These are phyloP conservation scores for Wickerhamiella siamensis DNA, from an alignment of 805 yeast species.

Conservation along the genomic window DNA sequence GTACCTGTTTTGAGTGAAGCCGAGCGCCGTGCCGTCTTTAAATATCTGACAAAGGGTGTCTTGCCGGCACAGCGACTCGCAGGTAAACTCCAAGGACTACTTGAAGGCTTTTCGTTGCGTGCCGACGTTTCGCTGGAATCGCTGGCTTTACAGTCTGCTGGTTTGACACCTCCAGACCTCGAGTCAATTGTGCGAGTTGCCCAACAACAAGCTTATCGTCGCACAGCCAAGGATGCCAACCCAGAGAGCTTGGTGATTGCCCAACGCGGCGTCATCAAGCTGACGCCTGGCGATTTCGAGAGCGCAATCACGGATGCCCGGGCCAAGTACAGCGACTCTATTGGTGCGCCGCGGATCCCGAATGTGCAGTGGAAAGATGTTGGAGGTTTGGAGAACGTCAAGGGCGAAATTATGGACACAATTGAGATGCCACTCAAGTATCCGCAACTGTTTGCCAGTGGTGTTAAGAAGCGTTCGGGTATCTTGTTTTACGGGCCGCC, in stretches of 20 bases:
- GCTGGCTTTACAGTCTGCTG: conserved; percentile 80
- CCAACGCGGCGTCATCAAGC: conserved; percentile 39
- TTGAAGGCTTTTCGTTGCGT: conserved; percentile 22
- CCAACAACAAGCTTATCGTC: conserved; percentile 38
- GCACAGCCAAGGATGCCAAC: conserved; percentile 28
- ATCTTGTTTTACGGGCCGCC: conserved; percentile 96
- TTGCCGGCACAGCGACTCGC: conserved; percentile 5
- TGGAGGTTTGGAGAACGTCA: conserved; percentile 84
- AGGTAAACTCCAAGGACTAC: conserved; percentile 6
- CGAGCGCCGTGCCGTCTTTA: conserved; percentile 56
- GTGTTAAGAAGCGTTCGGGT: conserved; percentile 88
- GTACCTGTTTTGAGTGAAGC: conserved; percentile 64
- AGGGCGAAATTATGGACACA: conserved; percentile 86
- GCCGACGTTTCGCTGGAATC: conserved; percentile 40
- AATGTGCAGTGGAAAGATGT: conserved; percentile 94
- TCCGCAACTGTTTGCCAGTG: conserved; percentile 77
- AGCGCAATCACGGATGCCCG: conserved; percentile 67
- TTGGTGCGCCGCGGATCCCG: conserved; percentile 94
- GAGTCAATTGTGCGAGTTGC: conserved; percentile 56
- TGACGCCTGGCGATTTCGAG: conserved; percentile 49
- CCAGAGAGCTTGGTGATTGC: conserved; percentile 29
- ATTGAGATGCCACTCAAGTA: conserved; percentile 90
- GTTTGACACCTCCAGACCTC: conserved; percentile 75
- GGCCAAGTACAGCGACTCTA: conserved; percentile 78
- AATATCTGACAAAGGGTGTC: conserved; percentile 20